Evolutionary conservation across 23 red algal species (phyloP), one percentile per base, ranked within the genome.

Genomic region (Gracilaria vermiculophylla): DNA sequence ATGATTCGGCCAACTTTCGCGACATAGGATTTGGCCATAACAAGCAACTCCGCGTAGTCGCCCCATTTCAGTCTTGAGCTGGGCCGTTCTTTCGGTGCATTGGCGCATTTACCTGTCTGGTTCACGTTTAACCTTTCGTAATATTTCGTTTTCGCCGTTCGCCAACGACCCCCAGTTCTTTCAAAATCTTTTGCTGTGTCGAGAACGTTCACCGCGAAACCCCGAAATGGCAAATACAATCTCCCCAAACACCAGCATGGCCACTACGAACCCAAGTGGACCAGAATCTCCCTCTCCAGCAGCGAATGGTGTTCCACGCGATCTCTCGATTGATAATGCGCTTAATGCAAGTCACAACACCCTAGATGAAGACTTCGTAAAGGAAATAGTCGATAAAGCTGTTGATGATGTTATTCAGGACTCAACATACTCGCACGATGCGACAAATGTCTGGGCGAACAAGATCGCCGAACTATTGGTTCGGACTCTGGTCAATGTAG

Each of bases 401-500:
- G 90, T 93, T 34, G 58, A 85, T 54, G 79, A 85, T 52, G 71
- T 78, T 54, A 93, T 93, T 61, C 51, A 78, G 64, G 90, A 84
- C 47, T 45, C 67, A 5, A 71, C 45, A 47, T 93, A 93, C 50
- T 84, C 90, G 39, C 90, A 93, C 69, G 90, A 83, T 24, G 78
- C 78, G 13, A 93, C 90, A 20, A 77, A 77, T 34, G 44, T 69
- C 21, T 93, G 90, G 90, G 75, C 77, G 16, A 93, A 93, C 45
- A 60, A 83, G 43, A 93, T 93, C 53, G 90, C 82, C 29, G 90
- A 93, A 31, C 69, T 78, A 42, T 13, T 93, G 28, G 90, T 93
- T 31, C 80, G 72, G 33, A 42, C 72, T 47, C 80, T 93, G 32
- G 90, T 93, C 25, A 78, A 78, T 35, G 62, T 93, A n/a, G 90